Base-by-base conservation (phyloP, 2,329 filamentous ascomycete genomes). In the Zymoseptoria tritici region DNA sequence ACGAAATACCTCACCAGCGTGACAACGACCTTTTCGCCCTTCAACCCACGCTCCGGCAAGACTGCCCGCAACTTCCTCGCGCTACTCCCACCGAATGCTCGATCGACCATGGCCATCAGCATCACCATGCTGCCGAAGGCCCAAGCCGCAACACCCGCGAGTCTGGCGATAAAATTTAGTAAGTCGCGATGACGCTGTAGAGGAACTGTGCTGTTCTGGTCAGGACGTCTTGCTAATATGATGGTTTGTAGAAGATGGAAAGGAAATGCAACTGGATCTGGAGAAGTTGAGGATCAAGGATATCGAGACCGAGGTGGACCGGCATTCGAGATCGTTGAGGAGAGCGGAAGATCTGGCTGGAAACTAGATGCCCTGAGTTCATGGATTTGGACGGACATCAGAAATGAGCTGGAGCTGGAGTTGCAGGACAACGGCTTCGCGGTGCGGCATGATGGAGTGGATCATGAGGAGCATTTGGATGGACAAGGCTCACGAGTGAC, bases 11-110 rank as follows among this genome's bases (percentile, higher is more conserved):
- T 95, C 75, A 93, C 91, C 74, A 85, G 91, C 74, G 86, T 97
- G 70, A 85, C 83, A 70, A 88, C 91, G 66, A 85, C 85, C 74
- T 97, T 97, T 85, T 96, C 96, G 77, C 93, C 94, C 49, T 97
- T 97, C 83, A 88, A 86, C 26, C 77, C 83, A 22, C 81, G 83
- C 73, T 86, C 90, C 55, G 73, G 73, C 63, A 91, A 91, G 72
- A 88, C 92, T 22, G 92, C 91, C 49, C 87, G 94, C 51, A 82
- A 96, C 56, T 94, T 97, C 76, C 89, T 97, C 67, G 88, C 90
- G 31, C 82, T 89, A 64, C 85, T 99, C 31, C 91, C 93, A 9
- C 84, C 91, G 50, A 85, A 87, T 70, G 91, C 91, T 61, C 85
- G 91, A 57, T 78, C 81, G 58, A 82, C 80, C 57, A 90, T 96